Evolutionary conservation across 202 grass and related monocot genomes (phyloP).

Genomic region (Elaeis oleifera): DNA sequence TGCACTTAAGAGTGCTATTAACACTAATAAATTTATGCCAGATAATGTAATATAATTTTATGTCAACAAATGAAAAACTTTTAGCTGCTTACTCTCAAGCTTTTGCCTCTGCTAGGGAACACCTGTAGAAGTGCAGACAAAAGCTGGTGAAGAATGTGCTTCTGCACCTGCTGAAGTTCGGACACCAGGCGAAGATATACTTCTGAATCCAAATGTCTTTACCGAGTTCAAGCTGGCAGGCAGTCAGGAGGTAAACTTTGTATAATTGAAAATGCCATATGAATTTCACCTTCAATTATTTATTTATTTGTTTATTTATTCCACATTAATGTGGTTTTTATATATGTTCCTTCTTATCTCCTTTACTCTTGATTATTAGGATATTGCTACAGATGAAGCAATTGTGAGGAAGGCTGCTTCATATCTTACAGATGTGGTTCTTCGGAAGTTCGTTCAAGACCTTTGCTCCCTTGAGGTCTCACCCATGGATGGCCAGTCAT

Average conservation of each 20-base stretch:
- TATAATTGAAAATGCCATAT: constrained; percentile 1
- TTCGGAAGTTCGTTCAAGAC: constrained; percentile 91
- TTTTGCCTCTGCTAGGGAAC: constrained; percentile 22
- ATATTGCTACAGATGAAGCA: constrained; percentile 67
- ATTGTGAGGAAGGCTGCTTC: constrained; percentile 63
- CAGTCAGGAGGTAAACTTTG: constrained; percentile 55
- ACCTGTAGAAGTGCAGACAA: constrained; percentile 24
- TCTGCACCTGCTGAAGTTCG: constrained; percentile 7
- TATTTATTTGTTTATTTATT: neutral
- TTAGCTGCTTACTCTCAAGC: too few relatives aligned
- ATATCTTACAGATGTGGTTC: constrained; percentile 67
- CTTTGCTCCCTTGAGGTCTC: constrained; percentile 84
- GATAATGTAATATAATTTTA: too few relatives aligned
- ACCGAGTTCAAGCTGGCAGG: constrained; percentile 93
- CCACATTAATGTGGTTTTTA: constrained; percentile 8
- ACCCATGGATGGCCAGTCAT: constrained; percentile 92
- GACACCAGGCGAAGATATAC: constrained; percentile 36
- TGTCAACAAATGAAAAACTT: too few relatives aligned
- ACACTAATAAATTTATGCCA: too few relatives aligned
- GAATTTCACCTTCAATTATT: neutral
- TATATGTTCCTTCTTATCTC: neutral
- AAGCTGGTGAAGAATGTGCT: constrained; percentile 30
- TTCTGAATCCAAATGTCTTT: constrained; percentile 97
- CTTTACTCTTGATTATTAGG: constrained; percentile 39
- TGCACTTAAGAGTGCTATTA: too few relatives aligned